Percentiles rank a stretch among this genome's conserved stretches.
These are phyloP conservation scores for Saturnispora dispora DNA, from an alignment of 805 yeast species.

Conservation along the genomic window DNA sequence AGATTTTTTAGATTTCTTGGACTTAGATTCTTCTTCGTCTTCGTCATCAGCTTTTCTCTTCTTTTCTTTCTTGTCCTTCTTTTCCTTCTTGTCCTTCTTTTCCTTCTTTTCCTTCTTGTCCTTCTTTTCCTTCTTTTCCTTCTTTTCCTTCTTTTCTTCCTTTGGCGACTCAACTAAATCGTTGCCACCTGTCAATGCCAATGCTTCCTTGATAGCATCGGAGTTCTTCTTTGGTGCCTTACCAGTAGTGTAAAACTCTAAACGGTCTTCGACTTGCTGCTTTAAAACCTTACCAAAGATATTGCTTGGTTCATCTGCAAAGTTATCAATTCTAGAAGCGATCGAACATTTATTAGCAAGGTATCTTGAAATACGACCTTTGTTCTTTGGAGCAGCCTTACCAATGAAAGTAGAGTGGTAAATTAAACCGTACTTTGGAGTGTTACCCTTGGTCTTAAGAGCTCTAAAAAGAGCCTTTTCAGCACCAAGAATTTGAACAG, in stretches of 20 bases:
- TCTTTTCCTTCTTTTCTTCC: constrained; percentile 31
- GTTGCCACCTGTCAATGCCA: constrained; percentile 46
- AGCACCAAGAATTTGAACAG: constrained; percentile 96
- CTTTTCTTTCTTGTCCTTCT: constrained; percentile 16
- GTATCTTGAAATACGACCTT: constrained; percentile 98
- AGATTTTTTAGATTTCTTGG: constrained; percentile 15
- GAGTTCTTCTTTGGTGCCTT: constrained; percentile 93
- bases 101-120: constrained; percentile 46
- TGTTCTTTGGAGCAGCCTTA: constrained; percentile 89
- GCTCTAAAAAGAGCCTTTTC: constrained; percentile 96
- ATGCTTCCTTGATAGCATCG: constrained; percentile 88
- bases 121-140: constrained; percentile 37
- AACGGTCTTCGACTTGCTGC: constrained; percentile 96
- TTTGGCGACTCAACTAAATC: constrained; percentile 28
- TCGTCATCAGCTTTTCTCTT: too few species aligned
- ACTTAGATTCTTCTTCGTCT: constrained; percentile 10
- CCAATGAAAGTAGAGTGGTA: constrained; percentile 94
- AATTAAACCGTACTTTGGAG: constrained; percentile 92
- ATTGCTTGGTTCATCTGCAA: constrained; percentile 87
- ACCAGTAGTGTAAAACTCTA: constrained; percentile 93
- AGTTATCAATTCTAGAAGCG: constrained; percentile 97
- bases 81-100: constrained; percentile 39
- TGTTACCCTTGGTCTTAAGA: constrained; percentile 90
- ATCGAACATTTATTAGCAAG: constrained; percentile 98
- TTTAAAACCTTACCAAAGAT: constrained; percentile 86